Evolutionary conservation across 2,329 filamentous ascomycete species (phyloP).

Genomic region (Diaporthe amygdali): DNA sequence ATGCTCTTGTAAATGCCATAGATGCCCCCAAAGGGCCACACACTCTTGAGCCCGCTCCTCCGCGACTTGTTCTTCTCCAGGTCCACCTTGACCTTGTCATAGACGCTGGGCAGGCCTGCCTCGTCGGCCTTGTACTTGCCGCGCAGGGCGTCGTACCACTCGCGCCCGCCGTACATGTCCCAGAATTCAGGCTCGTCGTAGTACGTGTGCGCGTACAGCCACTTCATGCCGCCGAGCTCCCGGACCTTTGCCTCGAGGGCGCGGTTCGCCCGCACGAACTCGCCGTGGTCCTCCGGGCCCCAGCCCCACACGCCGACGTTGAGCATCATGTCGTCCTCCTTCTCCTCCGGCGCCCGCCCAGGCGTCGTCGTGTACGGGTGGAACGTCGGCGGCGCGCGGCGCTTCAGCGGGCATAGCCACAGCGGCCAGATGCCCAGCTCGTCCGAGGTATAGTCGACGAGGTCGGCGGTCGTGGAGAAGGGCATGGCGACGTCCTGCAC

Average conservation of each 20-base stretch:
- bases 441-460: conserved; percentile 59
- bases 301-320: conserved; percentile 82
- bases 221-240: conserved; percentile 79
- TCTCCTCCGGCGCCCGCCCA: neutral
- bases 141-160: conserved; percentile 67
- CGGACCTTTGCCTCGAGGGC: conserved; percentile 72
- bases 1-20: conserved; percentile 66
- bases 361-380: conserved; percentile 54
- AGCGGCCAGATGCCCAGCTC: conserved; percentile 63
- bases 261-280: conserved; percentile 74
- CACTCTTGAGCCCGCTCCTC: conserved; percentile 50
- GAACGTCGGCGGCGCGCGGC: conserved; percentile 55
- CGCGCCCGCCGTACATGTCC: conserved; percentile 61
- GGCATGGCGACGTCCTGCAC: conserved; percentile 71
- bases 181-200: conserved; percentile 78
- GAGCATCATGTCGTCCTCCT: conserved; percentile 49
- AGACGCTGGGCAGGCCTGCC: conserved; percentile 66
- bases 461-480: conserved; percentile 55
- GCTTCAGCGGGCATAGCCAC: conserved; percentile 63
- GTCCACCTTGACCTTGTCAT: conserved; percentile 69
- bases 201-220: conserved; percentile 87
- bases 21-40: conserved; percentile 62
- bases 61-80: conserved; percentile 38
- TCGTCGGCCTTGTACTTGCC: conserved; percentile 62
- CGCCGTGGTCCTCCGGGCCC: conserved; percentile 59